Evolutionary conservation across 1,284 basidiomycete genomes (phyloP).

Genomic region (Pterulicium gracile): DNA sequence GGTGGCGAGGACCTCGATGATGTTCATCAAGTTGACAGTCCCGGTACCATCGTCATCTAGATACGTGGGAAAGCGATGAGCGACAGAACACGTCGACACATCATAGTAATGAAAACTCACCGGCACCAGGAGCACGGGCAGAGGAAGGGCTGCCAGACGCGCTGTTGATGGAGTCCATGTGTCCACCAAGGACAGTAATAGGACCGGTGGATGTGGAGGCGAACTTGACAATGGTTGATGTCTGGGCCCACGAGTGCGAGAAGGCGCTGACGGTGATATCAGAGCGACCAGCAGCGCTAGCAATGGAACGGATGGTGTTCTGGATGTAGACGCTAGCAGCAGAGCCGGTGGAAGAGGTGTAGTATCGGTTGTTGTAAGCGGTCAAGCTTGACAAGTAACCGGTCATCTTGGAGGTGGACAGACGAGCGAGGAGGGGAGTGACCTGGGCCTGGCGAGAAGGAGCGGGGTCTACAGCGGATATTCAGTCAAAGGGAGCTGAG

Average conservation of each 20-base stretch:
- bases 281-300: conserved; percentile 18
- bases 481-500: no score
- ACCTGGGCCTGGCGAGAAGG: conserved; percentile 28
- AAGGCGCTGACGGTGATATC: conserved; percentile 44
- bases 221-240: conserved; percentile 52
- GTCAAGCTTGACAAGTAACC: conserved; percentile 25
- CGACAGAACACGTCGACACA: no score
- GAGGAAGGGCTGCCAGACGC: conserved; percentile 22
- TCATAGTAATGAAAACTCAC: not conserved
- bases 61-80: no score
- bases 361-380: conserved; percentile 36
- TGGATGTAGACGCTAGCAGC: conserved; percentile 28
- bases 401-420: conserved; percentile 32
- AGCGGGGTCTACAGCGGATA: conserved; percentile 20
- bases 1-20: conserved; percentile 42
- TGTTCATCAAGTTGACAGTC: conserved; percentile 55
- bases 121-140: conserved; percentile 48
- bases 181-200: conserved; percentile 49
- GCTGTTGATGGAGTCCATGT: conserved; percentile 55
- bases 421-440: conserved; percentile 24
- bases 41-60: conserved; percentile 62
- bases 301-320: conserved; percentile 23
- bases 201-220: conserved; percentile 24
- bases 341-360: conserved; percentile 28
- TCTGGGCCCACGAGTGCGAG: conserved; percentile 54